Percentiles rank a stretch among this genome's conserved stretches.
These are phyloP conservation scores for Termitomyces sp. DNA, from an alignment of 768 basidiomycete species.

Conservation along the genomic window DNA sequence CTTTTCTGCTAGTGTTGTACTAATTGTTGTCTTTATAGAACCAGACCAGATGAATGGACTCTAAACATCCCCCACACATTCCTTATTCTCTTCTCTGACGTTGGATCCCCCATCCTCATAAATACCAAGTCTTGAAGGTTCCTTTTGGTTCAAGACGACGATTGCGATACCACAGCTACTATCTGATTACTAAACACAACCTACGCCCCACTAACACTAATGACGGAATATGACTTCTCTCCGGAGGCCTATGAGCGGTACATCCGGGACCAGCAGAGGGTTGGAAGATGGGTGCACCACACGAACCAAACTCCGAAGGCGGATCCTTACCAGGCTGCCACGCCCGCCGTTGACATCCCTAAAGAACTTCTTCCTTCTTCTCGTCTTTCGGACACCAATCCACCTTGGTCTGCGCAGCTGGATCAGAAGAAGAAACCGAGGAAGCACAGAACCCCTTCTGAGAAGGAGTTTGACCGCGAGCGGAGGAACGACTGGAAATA, in stretches of 20 bases:
- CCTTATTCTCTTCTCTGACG: neutral
- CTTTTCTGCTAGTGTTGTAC: neutral
- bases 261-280: slow-evolving; percentile 11
- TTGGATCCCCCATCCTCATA: neutral
- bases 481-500: slow-evolving; percentile 9
- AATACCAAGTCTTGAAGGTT: neutral
- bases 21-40: neutral
- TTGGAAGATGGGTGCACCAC: neutral
- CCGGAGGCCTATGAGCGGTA: slow-evolving; percentile 18
- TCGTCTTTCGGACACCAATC: neutral
- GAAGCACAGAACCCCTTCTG: slow-evolving; percentile 4
- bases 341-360: neutral
- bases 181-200: neutral
- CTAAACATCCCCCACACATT: neutral
- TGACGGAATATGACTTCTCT: slow-evolving; percentile 23
- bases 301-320: neutral
- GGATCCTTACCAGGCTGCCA: slow-evolving; percentile 2
- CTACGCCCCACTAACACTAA: neutral
- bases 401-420: neutral
- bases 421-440: neutral
- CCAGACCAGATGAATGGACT: neutral
- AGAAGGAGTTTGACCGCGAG: slow-evolving; percentile 8
- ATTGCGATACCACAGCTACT: neutral
- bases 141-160: neutral
- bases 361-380: neutral